phyloP scores from a whole-genome alignment of 2,329 filamentous ascomycete genomes.

The Clarireedia paspali region DNA sequence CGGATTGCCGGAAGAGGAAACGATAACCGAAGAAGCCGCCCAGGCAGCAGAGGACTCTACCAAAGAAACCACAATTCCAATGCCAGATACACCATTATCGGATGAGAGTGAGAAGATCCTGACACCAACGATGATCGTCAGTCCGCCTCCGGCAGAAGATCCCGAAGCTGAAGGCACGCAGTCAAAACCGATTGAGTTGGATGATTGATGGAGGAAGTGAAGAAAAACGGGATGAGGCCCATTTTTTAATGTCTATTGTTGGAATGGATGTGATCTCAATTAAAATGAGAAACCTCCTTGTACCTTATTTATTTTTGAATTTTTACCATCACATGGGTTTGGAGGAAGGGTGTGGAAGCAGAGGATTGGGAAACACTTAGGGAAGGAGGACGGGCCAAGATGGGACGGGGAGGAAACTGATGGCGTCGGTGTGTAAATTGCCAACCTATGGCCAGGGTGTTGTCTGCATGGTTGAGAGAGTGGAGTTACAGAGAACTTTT shows the following conservation, averaged over 20 bases:
- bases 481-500: no score
- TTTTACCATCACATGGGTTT: background rate
- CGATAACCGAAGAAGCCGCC: conserved; percentile 13
- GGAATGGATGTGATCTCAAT: no score
- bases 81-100: conserved; percentile 7
- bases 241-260: conserved; percentile 18
- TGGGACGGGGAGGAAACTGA: background rate
- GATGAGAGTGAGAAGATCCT: conserved; percentile 17
- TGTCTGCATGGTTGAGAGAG: no score
- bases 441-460: no score
- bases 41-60: background rate
- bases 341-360: background rate
- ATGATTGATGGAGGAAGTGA: conserved; percentile 17
- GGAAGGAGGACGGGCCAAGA: background rate
- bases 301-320: conserved; percentile 3
- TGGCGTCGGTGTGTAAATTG: background rate
- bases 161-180: conserved; percentile 8
- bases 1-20: conserved; percentile 8
- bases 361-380: background rate
- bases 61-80: background rate
- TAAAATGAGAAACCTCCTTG: conserved; percentile 2
- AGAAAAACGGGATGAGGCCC: background rate
- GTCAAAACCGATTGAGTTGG: conserved; percentile 24
- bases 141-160: conserved; percentile 27
- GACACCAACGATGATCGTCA: conserved; percentile 25